Evolutionary conservation across 441 rosid species (phyloP).

Genomic region (Erodium texanum): DNA sequence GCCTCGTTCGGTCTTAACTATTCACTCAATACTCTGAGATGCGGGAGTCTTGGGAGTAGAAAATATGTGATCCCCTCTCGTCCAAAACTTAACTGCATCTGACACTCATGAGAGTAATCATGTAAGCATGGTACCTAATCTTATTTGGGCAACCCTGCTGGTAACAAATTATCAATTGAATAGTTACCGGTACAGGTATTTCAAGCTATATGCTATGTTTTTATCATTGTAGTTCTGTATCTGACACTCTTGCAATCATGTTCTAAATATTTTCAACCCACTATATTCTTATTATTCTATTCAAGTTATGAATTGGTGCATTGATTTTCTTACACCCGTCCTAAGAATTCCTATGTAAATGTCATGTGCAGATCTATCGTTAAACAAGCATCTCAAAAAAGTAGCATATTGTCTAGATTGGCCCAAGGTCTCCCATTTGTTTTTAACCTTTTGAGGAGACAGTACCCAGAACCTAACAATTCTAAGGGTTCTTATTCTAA

Average conservation of each 20-base stretch:
- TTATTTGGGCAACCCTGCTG: background rate
- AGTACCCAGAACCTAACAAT: constrained; percentile 26
- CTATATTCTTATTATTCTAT: constrained; percentile 13
- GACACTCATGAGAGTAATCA: no score
- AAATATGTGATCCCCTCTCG: no score
- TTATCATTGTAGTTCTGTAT: constrained; percentile 1
- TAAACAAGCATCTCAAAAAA: constrained; percentile 27
- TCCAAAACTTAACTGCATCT: no score
- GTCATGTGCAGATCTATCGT: constrained; percentile 34
- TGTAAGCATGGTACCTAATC: background rate
- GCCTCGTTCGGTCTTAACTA: no score
- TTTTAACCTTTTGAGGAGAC: constrained; percentile 38
- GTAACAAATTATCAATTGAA: background rate
- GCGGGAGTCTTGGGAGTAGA: no score
- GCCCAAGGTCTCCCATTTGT: constrained; percentile 58
- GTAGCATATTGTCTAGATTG: constrained; percentile 56
- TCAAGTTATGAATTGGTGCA: constrained; percentile 12
- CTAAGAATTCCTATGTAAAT: constrained; percentile 19
- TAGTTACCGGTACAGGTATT: background rate
- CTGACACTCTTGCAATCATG: background rate
- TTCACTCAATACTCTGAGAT: no score
- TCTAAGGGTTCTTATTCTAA: constrained; percentile 18
- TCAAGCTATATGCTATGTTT: background rate
- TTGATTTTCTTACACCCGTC: background rate
- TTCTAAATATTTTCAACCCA: background rate